Base-by-base conservation (phyloP, 768 basidiomycete genomes). In the Tulasnella sp. region DNA sequence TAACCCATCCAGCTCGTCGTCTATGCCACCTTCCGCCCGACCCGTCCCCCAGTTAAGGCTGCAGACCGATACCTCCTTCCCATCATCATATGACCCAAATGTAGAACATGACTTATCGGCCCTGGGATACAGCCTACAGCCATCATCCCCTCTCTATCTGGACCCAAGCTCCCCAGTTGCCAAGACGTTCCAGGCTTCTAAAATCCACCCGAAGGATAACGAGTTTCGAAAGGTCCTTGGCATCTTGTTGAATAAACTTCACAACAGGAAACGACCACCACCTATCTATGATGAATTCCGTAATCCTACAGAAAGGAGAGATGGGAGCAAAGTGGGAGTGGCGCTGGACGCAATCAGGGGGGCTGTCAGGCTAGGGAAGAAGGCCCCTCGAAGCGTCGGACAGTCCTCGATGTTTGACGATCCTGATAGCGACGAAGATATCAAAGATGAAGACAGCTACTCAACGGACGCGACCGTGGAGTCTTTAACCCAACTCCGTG, bases 211-310 rank as follows among this genome's bases (percentile, higher is more conserved):
- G 27, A 70, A 68, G 55, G 77, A 76, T 63, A 77, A 79, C 55
- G 87, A 87, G 68, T 80, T 83, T 8, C 78, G 81, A 51, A 88
- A 88, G 67, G 73, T 88, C 23, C 73, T 89, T 3, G 76, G 79
- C 0, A 81, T 85, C 67, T 73, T 87, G 27, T 72, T 90, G 15
- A 74, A 74, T 19, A 80, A 84, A 64, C 75, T 91, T n/a, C 77
- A 79, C 49, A 72, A 71, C 51, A 76, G 88, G 58, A 72, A 71
- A 3, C 74, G 75, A 62, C 81, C 84, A 29, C 80, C 81, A 2
- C 67, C 80, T 1, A 70, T 80, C 32, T 77, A 78, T 58, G 78
- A 80, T 41, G 65, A 68, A 4, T 69, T 78, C 26, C 68, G 69
- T 38, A 67, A 66, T 10, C 51, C 65, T 15, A 64, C 64, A 19